Evolutionary conservation across 371 early-diverging fungal genomes (phyloP).

Genomic region (Actinomortierella ambigua): DNA sequence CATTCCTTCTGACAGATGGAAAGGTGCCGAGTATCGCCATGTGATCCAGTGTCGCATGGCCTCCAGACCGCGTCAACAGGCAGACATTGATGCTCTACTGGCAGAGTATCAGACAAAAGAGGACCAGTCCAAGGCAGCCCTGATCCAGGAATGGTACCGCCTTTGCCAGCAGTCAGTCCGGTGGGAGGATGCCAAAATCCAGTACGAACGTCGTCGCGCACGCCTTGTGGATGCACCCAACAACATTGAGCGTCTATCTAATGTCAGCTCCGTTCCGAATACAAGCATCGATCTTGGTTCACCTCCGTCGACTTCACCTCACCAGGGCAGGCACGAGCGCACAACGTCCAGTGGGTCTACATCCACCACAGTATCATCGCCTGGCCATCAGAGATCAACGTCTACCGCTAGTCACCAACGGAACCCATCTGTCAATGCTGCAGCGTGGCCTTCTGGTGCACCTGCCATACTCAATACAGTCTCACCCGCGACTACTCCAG

Average conservation of each 20-base stretch:
- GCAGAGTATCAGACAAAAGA: slow-evolving; percentile 4
- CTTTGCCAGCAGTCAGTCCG: slow-evolving; percentile 16
- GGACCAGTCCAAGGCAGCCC: too few species aligned
- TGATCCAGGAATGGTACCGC: too few species aligned
- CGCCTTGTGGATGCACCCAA: slow-evolving; percentile 29
- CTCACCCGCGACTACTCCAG: neutral
- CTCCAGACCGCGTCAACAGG: slow-evolving; percentile 29
- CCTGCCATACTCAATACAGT: slow-evolving; percentile 9
- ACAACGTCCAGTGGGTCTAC: slow-evolving; percentile 25
- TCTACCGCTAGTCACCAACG: slow-evolving; percentile 6
- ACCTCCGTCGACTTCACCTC: slow-evolving; percentile 2
- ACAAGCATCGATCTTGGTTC: too few species aligned
- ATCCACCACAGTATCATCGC: slow-evolving; percentile 21
- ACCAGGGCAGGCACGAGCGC: slow-evolving; percentile 12
- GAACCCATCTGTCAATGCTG: slow-evolving; percentile 8
- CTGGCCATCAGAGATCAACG: slow-evolving; percentile 13
- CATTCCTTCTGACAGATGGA: slow-evolving; percentile 17
- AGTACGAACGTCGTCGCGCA: slow-evolving; percentile 28
- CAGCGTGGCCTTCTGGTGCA: slow-evolving; percentile 40
- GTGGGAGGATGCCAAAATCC: slow-evolving; percentile 36
- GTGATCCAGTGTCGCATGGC: slow-evolving; percentile 24
- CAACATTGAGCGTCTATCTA: slow-evolving; percentile 13
- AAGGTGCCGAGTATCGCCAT: slow-evolving; percentile 17
- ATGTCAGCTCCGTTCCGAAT: too few species aligned
- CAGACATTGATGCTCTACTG: slow-evolving; percentile 26